Base-by-base conservation (phyloP, 257 asterid genomes). In the Capsicum pubescens region DNA sequence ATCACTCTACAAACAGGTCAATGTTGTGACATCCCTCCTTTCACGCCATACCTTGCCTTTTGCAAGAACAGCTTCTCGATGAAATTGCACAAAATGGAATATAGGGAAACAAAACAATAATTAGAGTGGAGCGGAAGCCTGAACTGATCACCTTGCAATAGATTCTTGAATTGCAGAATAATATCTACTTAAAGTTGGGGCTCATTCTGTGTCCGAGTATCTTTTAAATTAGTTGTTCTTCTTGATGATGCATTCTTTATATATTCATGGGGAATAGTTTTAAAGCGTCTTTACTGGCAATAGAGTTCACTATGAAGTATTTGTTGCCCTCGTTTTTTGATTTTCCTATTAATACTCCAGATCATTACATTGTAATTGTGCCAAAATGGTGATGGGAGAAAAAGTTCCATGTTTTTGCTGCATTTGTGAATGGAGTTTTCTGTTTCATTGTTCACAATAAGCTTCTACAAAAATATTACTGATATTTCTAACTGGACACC, bases 401-500 rank as follows among this genome's bases (percentile, higher is more conserved):
- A 54, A 60, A 48, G 80, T 74, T 9, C 16, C 42, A 16, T 8
- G 78, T 8, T 61, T 67, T 35, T 74, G 19, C 80, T 74, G 60
- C 44, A 74, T 48, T 19, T 11, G n/a, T 21, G 80, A 80, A 42
- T 15, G 56, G 26, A 52, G 3, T 67, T 35, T 52, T 67, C 39
- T 58, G 61, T 14, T 63, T 32, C 19, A 2, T 63, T 11, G 48
- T 48, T 35, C 69, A 14, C 36, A 21, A 13, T 15, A 16, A 19
- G 60, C 60, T 69, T 14, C 32, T 63, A 26, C 19, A 19, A 39
- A 74, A 21, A 19, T 19, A 74, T 74, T 21, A 6, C 61, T 44
- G 77, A 78, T 46, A 60, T 86, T 72, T 56, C 17, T 35, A 54
- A 86, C 81, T 74, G 60, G 80, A 74, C 3, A 48, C 67, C 84